A percentile compares a stretch with the other conserved stretches of the same genome.
phyloP scores from a whole-genome alignment of 1,284 basidiomycete genomes.

The Ustilago crameri region DNA sequence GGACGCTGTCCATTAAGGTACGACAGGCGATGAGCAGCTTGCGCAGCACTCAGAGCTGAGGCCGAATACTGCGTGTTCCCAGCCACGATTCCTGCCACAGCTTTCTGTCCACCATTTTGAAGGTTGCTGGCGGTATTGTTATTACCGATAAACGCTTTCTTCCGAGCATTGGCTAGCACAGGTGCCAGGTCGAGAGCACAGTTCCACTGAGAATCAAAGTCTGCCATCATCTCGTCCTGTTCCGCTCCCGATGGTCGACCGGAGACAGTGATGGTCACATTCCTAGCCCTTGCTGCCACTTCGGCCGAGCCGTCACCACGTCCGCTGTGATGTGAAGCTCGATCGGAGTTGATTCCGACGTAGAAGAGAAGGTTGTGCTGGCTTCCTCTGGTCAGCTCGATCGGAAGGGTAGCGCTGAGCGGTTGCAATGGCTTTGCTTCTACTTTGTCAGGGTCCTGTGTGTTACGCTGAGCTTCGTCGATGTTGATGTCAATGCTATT shows the following conservation, averaged over 20 bases:
- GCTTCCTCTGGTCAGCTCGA: slow-evolving; percentile 27
- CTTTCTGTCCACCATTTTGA: neutral
- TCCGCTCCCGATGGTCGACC: slow-evolving; percentile 16
- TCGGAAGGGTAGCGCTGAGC: slow-evolving; percentile 13
- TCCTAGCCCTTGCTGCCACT: slow-evolving; percentile 11
- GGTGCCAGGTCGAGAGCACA: slow-evolving; percentile 36
- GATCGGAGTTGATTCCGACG: slow-evolving; percentile 16
- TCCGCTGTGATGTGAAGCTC: neutral
- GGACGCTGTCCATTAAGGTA: neutral
- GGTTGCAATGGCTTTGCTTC: slow-evolving; percentile 20
- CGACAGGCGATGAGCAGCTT: neutral
- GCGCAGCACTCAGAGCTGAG: slow-evolving; percentile 14
- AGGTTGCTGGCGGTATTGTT: neutral
- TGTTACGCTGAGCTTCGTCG: slow-evolving; percentile 1
- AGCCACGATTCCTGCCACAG: slow-evolving; percentile 12
- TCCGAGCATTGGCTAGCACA: slow-evolving; percentile 24
- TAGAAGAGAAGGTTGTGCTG: slow-evolving; percentile 50
- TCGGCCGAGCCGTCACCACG: neutral
- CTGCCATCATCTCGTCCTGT: slow-evolving; percentile 11
- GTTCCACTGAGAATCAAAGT: slow-evolving; percentile 51
- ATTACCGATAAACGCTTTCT: slow-evolving; percentile 3
- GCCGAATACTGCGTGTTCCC: slow-evolving; percentile 36
- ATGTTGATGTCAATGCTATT: slow-evolving; percentile 33
- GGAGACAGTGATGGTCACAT: slow-evolving; percentile 38
- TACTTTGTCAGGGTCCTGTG: neutral